These are phyloP conservation scores for Eucalyptus guilfoylei DNA, from an alignment of 345 rosid genomes.

Conservation along the genomic window DNA sequence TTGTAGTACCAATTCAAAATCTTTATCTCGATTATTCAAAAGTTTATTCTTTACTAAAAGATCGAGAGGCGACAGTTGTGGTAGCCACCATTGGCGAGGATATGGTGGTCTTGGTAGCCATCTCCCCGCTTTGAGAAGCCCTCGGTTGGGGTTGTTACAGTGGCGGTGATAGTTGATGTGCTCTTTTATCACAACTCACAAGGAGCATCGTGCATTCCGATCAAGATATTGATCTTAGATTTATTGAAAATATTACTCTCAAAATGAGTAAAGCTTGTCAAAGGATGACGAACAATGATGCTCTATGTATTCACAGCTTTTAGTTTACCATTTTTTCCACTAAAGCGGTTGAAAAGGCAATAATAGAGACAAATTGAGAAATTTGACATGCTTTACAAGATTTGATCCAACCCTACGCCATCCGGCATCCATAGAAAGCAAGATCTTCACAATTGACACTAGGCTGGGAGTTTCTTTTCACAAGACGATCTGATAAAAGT, in stretches of 20 bases:
- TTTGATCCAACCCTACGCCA: background rate
- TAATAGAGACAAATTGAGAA: background rate
- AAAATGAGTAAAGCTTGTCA: background rate
- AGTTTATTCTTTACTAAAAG: background rate
- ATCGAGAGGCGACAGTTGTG: background rate
- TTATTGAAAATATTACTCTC: background rate
- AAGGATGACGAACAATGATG: background rate
- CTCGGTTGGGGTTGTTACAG: background rate
- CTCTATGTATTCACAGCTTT: background rate
- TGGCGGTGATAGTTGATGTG: background rate
- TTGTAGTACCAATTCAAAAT: background rate
- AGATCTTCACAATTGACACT: background rate
- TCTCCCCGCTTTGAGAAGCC: background rate
- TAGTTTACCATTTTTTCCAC: background rate
- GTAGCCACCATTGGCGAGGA: background rate
- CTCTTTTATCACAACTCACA: background rate
- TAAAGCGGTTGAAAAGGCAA: background rate
- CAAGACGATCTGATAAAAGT: background rate
- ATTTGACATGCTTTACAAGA: background rate
- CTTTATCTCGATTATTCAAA: background rate
- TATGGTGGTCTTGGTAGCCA: background rate
- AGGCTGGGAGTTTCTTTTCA: background rate
- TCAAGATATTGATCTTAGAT: background rate
- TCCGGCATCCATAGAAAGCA: background rate
- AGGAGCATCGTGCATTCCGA: background rate